Base-by-base conservation (phyloP, 805 yeast genomes). In the Blastobotrys terrestris region DNA sequence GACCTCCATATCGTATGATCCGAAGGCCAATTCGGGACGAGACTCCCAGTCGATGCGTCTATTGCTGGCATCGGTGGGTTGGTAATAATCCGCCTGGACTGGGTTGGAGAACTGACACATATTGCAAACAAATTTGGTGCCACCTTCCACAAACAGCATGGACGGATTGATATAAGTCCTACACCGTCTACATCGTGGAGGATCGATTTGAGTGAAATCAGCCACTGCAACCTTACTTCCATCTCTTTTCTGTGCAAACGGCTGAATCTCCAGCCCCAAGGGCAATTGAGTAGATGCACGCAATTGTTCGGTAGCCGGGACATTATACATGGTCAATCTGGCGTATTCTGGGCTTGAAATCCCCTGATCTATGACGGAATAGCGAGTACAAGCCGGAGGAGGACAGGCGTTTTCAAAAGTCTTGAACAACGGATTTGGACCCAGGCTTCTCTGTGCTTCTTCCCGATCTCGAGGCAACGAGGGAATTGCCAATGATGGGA, bases 101-200 rank as follows among this genome's bases (percentile, higher is more conserved):
- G 74, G 72, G 63, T 84, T 85, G 51, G 88, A 78, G 60, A 85
- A 86, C 56, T 81, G 82, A 71, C 99, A 94, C 63, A 94, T 78
- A 68, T 92, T 92, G 74, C 99, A 94, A 11, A 80, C 74, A 68
- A 88, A 86, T 53, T 71, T 73, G 44, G 82, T 78, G 22, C 83
- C 83, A 51, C 76, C 77, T 3, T 80, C 75, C 50, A 76, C 72
- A 58, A 80, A 83, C 55, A 78, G 83, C 82, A 87, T 85, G 16
- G 83, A 79, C 2, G 97, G 95, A 65, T 92, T 94, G 56, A 90
- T 76, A 67, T 90, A 94, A 1, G 96, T 80, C 52, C 97, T 80
- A 71, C 99, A 94, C 56, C 98, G 83, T 59, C 81, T 79, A 70
- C 99, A 94, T 60, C 99, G 79, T 35, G 95, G 84, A 0, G 96